Conservation (phyloP, 805 yeast species). For the Myxozyma geophila region DNA sequence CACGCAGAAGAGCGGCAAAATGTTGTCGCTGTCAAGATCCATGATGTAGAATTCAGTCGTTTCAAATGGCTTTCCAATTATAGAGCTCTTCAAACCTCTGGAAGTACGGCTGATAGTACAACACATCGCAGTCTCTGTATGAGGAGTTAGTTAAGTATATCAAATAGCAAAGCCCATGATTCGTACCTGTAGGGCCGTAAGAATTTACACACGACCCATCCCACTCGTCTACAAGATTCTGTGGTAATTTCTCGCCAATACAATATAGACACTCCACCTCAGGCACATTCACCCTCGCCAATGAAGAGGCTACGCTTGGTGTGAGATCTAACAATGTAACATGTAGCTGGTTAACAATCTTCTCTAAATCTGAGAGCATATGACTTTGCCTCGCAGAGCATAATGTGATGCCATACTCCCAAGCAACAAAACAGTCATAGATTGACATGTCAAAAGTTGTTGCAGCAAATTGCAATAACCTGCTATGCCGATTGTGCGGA, state of each 20-base stretch:
- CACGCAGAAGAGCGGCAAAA: slow-evolving; percentile 35
- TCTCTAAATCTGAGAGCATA: slow-evolving; percentile 29
- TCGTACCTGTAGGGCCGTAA: slow-evolving; percentile 39
- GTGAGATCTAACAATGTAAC: slow-evolving; percentile 38
- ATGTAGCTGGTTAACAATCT: slow-evolving; percentile 16
- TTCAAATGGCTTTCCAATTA: slow-evolving; percentile 36
- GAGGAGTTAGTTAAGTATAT: background rate
- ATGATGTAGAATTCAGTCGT: slow-evolving; percentile 29
- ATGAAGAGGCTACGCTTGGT: slow-evolving; percentile 37
- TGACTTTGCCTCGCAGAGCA: slow-evolving; percentile 29
- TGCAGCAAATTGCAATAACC: slow-evolving; percentile 36
- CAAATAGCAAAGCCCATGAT: background rate
- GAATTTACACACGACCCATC: slow-evolving; percentile 35
- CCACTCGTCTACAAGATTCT: slow-evolving; percentile 34
- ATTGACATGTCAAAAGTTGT: slow-evolving; percentile 38
- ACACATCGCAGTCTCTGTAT: slow-evolving; percentile 36
- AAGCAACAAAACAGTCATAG: slow-evolving; percentile 37
- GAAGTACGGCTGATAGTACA: slow-evolving; percentile 27
- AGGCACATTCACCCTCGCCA: slow-evolving; percentile 28
- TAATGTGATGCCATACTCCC: slow-evolving; percentile 37
- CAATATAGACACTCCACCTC: slow-evolving; percentile 36
- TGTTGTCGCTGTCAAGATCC: slow-evolving; percentile 2
- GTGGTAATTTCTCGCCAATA: slow-evolving; percentile 39
- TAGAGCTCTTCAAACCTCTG: slow-evolving; percentile 14
- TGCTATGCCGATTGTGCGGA: slow-evolving; percentile 11